A percentile compares a stretch with the other conserved stretches of the same genome.
Conservation (phyloP, 1,284 basidiomycete species). For the Gymnopus androsaceus region DNA sequence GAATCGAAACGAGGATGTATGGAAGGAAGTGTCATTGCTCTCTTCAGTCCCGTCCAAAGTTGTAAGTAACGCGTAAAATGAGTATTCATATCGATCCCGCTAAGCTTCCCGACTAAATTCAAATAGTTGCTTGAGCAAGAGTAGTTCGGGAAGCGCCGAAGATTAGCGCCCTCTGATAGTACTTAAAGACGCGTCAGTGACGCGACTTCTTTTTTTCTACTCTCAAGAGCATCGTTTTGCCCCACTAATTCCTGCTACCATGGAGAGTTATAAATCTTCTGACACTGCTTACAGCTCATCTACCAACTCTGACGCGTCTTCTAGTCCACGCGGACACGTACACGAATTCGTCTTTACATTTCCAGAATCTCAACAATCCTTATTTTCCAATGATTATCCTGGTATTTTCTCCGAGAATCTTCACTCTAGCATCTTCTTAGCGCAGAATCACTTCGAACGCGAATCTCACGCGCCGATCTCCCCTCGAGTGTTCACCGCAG, state of each 20-base stretch:
- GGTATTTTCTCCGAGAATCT: not conserved
- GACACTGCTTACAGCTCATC: not conserved
- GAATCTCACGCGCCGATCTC: not conserved
- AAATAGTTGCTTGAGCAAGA: no score
- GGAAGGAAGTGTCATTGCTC: no score
- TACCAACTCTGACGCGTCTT: not conserved
- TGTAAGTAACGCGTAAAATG: no score
- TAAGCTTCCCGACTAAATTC: no score
- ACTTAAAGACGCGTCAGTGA: no score
- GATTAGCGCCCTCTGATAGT: no score
- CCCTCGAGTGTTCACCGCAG: not conserved
- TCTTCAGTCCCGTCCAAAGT: no score
- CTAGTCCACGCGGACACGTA: constrained; percentile 2
- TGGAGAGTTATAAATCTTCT: not conserved
- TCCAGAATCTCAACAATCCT: not conserved
- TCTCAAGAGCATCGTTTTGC: not conserved
- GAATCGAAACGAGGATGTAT: no score
- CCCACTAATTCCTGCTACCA: not conserved
- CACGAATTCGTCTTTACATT: constrained; percentile 2
- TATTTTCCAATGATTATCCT: not conserved
- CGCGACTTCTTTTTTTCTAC: not conserved
- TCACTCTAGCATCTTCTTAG: not conserved
- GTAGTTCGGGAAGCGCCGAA: no score
- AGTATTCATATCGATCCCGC: no score
- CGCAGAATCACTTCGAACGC: not conserved